Percentiles rank a stretch among this genome's conserved stretches.
These are phyloP conservation scores for Euphorbia tirucalli DNA, from an alignment of 345 rosid species.

Conservation along the genomic window DNA sequence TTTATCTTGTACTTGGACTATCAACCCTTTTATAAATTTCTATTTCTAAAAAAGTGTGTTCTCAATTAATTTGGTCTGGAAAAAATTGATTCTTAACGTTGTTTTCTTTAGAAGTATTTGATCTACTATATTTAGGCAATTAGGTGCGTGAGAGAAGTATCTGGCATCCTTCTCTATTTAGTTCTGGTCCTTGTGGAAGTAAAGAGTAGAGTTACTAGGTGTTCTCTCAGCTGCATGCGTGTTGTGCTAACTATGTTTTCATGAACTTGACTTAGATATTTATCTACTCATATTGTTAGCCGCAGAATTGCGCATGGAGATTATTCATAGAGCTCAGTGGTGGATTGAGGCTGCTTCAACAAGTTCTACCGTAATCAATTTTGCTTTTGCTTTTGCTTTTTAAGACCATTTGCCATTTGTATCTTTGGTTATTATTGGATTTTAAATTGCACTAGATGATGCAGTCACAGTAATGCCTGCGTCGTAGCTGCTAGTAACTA, in stretches of 20 bases:
- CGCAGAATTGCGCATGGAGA: conserved; percentile 65
- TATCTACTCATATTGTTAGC: conserved; percentile 35
- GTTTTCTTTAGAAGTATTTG: no score
- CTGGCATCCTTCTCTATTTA: background rate
- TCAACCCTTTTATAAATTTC: no score
- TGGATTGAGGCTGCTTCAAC: conserved; percentile 43
- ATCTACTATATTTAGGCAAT: background rate
- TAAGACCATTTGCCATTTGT: background rate
- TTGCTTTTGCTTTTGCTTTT: no score
- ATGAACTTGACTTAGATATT: background rate
- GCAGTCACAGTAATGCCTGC: no score
- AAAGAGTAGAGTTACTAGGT: background rate
- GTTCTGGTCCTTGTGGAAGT: no score
- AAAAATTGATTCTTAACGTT: no score
- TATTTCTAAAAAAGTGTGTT: no score
- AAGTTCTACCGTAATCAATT: conserved; percentile 45
- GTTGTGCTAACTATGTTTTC: background rate
- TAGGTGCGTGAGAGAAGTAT: background rate
- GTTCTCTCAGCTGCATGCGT: background rate
- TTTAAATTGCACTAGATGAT: no score
- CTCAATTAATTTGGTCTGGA: no score
- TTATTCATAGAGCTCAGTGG: conserved; percentile 51
- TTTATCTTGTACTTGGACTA: no score
- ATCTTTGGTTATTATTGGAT: no score
- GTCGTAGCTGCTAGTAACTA: no score